Conservation (phyloP, 345 rosid genomes). For the Moringa oleifera region DNA sequence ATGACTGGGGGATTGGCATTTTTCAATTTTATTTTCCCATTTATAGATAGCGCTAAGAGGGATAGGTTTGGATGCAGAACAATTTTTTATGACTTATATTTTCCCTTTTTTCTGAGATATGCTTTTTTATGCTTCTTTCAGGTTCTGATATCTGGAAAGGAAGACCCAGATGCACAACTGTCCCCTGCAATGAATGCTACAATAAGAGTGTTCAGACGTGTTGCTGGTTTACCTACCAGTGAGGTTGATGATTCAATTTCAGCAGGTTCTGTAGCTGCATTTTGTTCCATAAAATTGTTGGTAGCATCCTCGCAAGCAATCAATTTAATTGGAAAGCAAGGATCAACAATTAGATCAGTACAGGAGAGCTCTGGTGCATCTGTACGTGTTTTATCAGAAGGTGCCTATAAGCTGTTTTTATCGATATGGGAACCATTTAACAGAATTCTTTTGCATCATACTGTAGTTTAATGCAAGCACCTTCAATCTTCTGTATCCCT, state of each 20-base stretch:
- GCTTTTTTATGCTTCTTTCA: slow-evolving; percentile 12
- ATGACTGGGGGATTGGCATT: too few relatives aligned
- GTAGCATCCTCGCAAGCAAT: slow-evolving; percentile 88
- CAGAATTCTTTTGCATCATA: too few relatives aligned
- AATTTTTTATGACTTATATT: too few relatives aligned
- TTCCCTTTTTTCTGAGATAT: background rate
- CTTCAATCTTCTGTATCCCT: too few relatives aligned
- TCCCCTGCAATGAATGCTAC: slow-evolving; percentile 65
- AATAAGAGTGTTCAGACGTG: slow-evolving; percentile 49
- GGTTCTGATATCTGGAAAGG: slow-evolving; percentile 62
- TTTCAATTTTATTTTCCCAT: too few relatives aligned
- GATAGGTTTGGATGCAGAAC: too few relatives aligned
- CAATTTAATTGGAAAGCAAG: slow-evolving; percentile 89
- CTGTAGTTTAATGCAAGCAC: too few relatives aligned
- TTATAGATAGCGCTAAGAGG: too few relatives aligned
- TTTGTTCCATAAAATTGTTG: slow-evolving; percentile 61
- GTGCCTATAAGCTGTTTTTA: slow-evolving; percentile 18
- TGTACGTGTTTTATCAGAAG: slow-evolving; percentile 71
- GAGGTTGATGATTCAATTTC: slow-evolving; percentile 34
- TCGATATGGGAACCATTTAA: too few relatives aligned
- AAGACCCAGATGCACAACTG: slow-evolving; percentile 43
- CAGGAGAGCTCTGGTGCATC: slow-evolving; percentile 76
- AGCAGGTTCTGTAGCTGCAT: slow-evolving; percentile 32
- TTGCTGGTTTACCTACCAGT: slow-evolving; percentile 35
- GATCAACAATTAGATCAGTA: slow-evolving; percentile 70